These are phyloP conservation scores for Plasmodium fragile DNA, from an alignment of 169 alveolate species.

Conservation along the genomic window DNA sequence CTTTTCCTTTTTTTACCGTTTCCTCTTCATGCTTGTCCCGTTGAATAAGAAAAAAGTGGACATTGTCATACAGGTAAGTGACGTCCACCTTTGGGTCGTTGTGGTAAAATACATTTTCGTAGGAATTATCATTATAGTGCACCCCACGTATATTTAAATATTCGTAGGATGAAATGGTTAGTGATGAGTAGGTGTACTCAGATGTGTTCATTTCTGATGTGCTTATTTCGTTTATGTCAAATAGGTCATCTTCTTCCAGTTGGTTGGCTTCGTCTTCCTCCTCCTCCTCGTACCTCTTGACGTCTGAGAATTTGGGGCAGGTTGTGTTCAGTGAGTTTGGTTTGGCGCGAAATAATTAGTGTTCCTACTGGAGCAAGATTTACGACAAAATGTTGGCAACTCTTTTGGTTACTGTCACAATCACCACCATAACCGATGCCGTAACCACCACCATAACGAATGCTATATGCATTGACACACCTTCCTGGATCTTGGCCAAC, in stretches of 20 bases:
- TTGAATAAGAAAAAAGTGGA: slow-evolving; percentile 37
- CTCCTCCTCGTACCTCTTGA: neutral
- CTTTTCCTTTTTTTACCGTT: slow-evolving; percentile 2
- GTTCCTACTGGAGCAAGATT: neutral
- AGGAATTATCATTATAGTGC: slow-evolving; percentile 38
- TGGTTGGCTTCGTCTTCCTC: slow-evolving; percentile 5
- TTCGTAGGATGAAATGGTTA: slow-evolving; percentile 49
- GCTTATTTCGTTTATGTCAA: slow-evolving; percentile 4
- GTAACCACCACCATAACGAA: neutral
- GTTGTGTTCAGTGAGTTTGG: neutral
- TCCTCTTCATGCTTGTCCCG: neutral
- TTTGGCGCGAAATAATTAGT: neutral
- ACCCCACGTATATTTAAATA: slow-evolving; percentile 18
- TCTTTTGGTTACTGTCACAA: neutral
- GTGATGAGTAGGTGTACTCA: slow-evolving; percentile 58
- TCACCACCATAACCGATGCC: neutral
- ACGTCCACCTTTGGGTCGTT: slow-evolving; percentile 53
- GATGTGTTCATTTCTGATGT: slow-evolving; percentile 54
- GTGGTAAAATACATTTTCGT: slow-evolving; percentile 47
- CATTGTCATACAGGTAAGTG: slow-evolving; percentile 31
- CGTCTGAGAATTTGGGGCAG: neutral
- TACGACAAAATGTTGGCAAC: neutral
- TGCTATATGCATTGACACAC: neutral
- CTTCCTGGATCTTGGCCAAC: slow-evolving; percentile 49
- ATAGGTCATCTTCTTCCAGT: slow-evolving; percentile 30